Percentiles rank a stretch among this genome's conserved stretches.
These are phyloP conservation scores for Kurtzmaniella cleridarum DNA, from an alignment of 805 yeast genomes.

Conservation along the genomic window DNA sequence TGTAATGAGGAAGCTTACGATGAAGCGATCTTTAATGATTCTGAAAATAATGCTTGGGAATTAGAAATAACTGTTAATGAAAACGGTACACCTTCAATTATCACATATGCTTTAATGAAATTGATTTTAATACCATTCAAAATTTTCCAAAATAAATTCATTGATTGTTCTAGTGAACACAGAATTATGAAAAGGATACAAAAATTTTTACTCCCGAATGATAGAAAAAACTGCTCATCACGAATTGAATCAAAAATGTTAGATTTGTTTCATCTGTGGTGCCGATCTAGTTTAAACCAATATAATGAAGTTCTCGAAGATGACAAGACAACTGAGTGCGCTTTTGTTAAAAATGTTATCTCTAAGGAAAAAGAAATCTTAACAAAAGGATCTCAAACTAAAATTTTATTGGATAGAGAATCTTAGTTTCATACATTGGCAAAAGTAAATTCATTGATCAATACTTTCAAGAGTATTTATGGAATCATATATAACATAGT, in stretches of 20 bases:
- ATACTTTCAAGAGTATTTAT: too few relatives aligned
- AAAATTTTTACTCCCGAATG: conserved; percentile 13
- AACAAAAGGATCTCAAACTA: not conserved
- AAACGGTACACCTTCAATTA: conserved; percentile 41
- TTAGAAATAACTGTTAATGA: conserved; percentile 32
- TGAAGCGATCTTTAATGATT: conserved; percentile 3
- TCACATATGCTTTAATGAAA: conserved; percentile 35
- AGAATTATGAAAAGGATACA: conserved; percentile 15
- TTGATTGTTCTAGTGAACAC: conserved; percentile 14
- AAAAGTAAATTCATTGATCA: too few relatives aligned
- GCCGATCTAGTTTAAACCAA: conserved; percentile 16
- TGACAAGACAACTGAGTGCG: too few relatives aligned
- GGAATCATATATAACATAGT: too few relatives aligned
- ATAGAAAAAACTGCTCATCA: not conserved
- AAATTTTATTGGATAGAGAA: too few relatives aligned
- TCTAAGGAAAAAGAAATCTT: not conserved
- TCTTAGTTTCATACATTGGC: too few relatives aligned
- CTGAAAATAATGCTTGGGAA: conserved; percentile 39
- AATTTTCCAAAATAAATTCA: conserved; percentile 18
- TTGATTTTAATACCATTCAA: conserved; percentile 24
- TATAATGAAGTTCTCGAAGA: conserved; percentile 8
- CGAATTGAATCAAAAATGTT: not conserved
- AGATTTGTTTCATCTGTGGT: conserved; percentile 16
- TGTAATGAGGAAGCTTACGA: conserved; percentile 17
- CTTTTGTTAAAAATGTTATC: too few relatives aligned